phyloP scores from a whole-genome alignment of 805 yeast genomes.

The Candida incommunis region DNA sequence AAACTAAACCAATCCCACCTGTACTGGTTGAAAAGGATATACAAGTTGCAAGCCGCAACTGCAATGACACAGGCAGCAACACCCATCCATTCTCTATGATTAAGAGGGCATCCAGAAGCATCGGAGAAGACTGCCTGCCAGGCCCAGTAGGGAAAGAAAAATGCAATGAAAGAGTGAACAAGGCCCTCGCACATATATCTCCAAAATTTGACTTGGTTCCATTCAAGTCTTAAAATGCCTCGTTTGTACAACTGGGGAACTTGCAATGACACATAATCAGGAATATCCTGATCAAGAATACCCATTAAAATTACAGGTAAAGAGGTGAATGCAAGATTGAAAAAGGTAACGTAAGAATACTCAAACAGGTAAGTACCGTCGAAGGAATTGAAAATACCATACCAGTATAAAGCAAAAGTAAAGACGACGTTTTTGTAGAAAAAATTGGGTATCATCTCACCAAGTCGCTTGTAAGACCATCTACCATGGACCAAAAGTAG shows the following conservation, averaged over 20 bases:
- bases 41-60: slow-evolving; percentile 50
- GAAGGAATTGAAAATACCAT: slow-evolving; percentile 51
- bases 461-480: slow-evolving; percentile 63
- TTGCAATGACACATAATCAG: slow-evolving; percentile 47
- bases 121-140: background rate
- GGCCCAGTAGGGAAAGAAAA: slow-evolving; percentile 47
- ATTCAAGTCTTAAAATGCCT: slow-evolving; percentile 54
- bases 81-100: slow-evolving; percentile 64
- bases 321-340: slow-evolving; percentile 73
- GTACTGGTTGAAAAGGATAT: slow-evolving; percentile 51
- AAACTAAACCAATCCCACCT: slow-evolving; percentile 68
- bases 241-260: slow-evolving; percentile 60
- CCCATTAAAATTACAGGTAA: slow-evolving; percentile 66
- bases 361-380: slow-evolving; percentile 71
- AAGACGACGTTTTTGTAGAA: slow-evolving; percentile 67
- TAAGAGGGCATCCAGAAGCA: slow-evolving; percentile 35
- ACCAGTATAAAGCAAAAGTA: slow-evolving; percentile 68
- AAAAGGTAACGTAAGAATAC: slow-evolving; percentile 65
- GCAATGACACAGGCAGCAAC: slow-evolving; percentile 44
- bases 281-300: slow-evolving; percentile 64
- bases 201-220: slow-evolving; percentile 47
- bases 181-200: slow-evolving; percentile 57
- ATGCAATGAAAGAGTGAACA: slow-evolving; percentile 59
- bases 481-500: slow-evolving; percentile 65
- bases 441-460: slow-evolving; percentile 72